Evolutionary conservation across 2,329 filamentous ascomycete genomes (phyloP).

Genomic region (Paecilomyces dactylethromorphus): DNA sequence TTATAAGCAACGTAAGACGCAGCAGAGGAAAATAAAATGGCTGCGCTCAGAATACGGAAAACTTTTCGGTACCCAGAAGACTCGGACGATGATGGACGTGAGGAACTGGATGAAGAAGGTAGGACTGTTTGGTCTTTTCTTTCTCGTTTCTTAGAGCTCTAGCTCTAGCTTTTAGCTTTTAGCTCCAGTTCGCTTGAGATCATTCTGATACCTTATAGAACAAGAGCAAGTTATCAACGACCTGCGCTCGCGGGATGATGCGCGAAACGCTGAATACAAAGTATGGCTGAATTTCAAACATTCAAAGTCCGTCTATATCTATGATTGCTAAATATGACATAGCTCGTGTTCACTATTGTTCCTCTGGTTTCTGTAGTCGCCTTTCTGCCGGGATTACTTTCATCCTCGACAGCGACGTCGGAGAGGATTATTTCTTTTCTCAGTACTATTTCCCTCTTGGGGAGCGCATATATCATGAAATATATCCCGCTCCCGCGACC

Average conservation of each 20-base stretch:
- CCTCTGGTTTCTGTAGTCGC: conserved; percentile 24
- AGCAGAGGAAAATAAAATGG: conserved; percentile 27
- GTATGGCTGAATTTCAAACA: conserved; percentile 17
- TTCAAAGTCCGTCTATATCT: no score
- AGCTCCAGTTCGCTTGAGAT: neutral
- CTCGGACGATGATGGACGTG: conserved; percentile 47
- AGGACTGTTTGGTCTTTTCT: conserved; percentile 7
- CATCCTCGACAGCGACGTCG: conserved; percentile 8
- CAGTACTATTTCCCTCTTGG: conserved; percentile 28
- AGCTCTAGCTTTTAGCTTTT: no score
- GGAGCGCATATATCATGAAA: conserved; percentile 32
- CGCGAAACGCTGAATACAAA: conserved; percentile 33
- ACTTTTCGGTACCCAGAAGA: conserved; percentile 70
- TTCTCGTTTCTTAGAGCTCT: neutral
- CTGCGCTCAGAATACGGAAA: conserved; percentile 61
- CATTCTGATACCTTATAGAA: conserved; percentile 18
- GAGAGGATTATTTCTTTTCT: conserved; percentile 24
- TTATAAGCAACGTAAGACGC: neutral
- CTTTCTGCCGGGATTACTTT: conserved; percentile 27
- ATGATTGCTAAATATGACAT: no score
- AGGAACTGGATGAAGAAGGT: conserved; percentile 73
- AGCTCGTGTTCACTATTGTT: conserved; percentile 29
- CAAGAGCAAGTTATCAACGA: conserved; percentile 35
- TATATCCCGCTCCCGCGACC: conserved; percentile 17
- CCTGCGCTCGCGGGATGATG: conserved; percentile 29